A percentile compares a stretch with the other conserved stretches of the same genome.
Evolutionary conservation across 768 basidiomycete species (phyloP).

Genomic region (Pleurotus djamor): DNA sequence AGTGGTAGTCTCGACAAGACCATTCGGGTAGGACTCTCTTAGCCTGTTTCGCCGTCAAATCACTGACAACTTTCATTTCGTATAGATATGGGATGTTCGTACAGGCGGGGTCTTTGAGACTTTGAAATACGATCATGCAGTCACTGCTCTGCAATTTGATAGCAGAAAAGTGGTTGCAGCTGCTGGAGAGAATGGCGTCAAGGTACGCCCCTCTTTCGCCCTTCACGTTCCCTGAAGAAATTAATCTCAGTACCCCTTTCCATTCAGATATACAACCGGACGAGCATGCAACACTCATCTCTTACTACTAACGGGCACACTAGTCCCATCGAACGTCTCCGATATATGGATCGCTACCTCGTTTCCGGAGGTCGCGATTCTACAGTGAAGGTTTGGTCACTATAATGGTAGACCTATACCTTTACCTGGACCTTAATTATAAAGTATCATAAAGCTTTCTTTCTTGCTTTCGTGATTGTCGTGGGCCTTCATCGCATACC

Average conservation of each 20-base stretch:
- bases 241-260: not conserved
- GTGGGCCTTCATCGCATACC: not conserved
- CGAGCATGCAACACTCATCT: constrained; percentile 84
- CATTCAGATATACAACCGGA: constrained; percentile 88
- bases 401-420: constrained; percentile 38
- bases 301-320: constrained; percentile 92
- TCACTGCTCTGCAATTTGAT: constrained; percentile 94
- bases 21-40: constrained; percentile 59
- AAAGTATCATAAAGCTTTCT: not conserved
- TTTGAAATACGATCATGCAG: constrained; percentile 85
- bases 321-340: constrained; percentile 79
- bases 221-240: constrained; percentile 2
- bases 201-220: constrained; percentile 48
- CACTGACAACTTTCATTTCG: not conserved
- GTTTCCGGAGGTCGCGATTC: constrained; percentile 89
- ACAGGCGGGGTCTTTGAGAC: constrained; percentile 87
- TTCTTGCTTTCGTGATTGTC: not conserved
- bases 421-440: not conserved
- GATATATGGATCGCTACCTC: constrained; percentile 96
- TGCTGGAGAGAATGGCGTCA: constrained; percentile 89
- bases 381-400: constrained; percentile 88
- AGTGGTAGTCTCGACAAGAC: constrained; percentile 95
- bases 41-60: not conserved
- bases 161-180: constrained; percentile 91
- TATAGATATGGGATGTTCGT: constrained; percentile 94